phyloP scores from a whole-genome alignment of 768 basidiomycete genomes.

The Suillus weaverae region DNA sequence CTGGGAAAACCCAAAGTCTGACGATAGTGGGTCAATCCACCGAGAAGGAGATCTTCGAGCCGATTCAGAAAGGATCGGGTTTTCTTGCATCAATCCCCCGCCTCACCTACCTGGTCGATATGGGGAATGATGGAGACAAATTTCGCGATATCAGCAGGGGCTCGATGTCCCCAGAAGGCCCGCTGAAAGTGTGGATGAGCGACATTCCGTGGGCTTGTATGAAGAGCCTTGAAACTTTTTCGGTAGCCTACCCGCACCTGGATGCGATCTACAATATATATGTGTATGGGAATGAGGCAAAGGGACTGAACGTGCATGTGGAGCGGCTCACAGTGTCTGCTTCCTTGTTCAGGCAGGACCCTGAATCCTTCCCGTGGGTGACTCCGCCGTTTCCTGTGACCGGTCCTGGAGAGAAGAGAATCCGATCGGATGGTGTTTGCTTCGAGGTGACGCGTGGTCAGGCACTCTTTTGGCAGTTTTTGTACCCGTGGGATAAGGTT shows the following conservation, averaged over 20 bases:
- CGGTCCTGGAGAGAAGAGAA: not conserved
- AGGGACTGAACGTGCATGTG: not conserved
- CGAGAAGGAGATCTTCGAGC: fast-evolving
- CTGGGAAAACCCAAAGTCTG: not conserved
- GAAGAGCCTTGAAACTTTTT: not conserved
- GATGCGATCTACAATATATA: not conserved
- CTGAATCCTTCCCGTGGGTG: not conserved
- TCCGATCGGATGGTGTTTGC: not conserved
- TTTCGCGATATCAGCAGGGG: not conserved
- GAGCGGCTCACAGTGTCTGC: not conserved
- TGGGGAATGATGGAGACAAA: fast-evolving
- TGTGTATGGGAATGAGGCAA: not conserved
- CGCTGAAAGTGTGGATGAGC: not conserved
- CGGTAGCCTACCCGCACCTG: not conserved
- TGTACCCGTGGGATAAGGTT: not conserved
- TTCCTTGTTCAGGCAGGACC: not conserved
- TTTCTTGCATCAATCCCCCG: not conserved
- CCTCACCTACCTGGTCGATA: not conserved
- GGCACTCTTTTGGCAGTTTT: not conserved
- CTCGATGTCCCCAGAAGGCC: not conserved
- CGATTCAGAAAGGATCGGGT: not conserved
- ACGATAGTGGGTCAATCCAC: not conserved
- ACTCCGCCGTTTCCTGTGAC: not conserved
- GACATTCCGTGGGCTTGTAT: not conserved
- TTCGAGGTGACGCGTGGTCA: not conserved